These are phyloP conservation scores for Termitomyces sp. DNA, from an alignment of 768 basidiomycete species.

Conservation along the genomic window DNA sequence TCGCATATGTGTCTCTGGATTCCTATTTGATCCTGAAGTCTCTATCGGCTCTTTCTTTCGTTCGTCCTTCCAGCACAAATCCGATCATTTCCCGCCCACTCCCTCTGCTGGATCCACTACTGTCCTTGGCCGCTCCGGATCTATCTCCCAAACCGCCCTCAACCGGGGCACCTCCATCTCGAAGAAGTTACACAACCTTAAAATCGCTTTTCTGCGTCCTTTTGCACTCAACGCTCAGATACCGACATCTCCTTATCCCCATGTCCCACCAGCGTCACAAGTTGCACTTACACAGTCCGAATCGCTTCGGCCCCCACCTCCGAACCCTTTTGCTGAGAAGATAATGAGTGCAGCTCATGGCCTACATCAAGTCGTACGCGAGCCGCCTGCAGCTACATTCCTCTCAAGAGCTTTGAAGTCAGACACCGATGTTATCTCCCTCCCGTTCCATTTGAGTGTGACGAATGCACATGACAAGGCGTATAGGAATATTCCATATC, in stretches of 20 bases:
- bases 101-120: conserved; percentile 27
- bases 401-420: conserved; percentile 48
- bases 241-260: conserved; percentile 27
- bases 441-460: conserved; percentile 66
- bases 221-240: conserved; percentile 44
- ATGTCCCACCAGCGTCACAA: conserved; percentile 19
- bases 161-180: conserved; percentile 45
- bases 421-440: conserved; percentile 45
- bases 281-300: conserved; percentile 27
- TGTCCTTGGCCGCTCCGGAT: conserved; percentile 24
- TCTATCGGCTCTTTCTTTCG: conserved; percentile 50
- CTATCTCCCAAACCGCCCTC: conserved; percentile 34
- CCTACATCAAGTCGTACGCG: conserved; percentile 39
- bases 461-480: conserved; percentile 53
- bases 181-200: conserved; percentile 43
- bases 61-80: conserved; percentile 31
- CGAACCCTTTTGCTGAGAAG: conserved; percentile 34
- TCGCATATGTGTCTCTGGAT: conserved; percentile 86
- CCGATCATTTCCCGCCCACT: conserved; percentile 28
- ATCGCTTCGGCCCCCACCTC: conserved; percentile 16
- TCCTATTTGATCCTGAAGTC: conserved; percentile 82
- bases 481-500: conserved; percentile 76
- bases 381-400: conserved; percentile 48
- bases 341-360: conserved; percentile 29
- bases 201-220: conserved; percentile 48